Evolutionary conservation across 441 rosid species (phyloP), one percentile per base, ranked within the genome.

Genomic region (Erodium moschatum): DNA sequence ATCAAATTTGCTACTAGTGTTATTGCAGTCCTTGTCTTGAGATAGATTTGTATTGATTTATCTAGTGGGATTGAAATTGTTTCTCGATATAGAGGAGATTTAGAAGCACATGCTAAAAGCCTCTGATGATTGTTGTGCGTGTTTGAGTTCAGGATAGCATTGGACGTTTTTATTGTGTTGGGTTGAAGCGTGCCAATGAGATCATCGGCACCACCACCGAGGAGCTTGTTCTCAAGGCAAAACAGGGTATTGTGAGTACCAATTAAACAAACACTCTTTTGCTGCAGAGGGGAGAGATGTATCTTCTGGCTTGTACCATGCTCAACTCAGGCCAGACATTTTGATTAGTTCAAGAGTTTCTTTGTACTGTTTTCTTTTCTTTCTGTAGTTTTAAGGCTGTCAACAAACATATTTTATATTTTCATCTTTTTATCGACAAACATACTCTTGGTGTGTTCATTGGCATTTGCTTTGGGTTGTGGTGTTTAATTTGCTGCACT

Each of bases 151-250:
- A 89, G 96, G 98, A 93, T 75, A 74, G 87, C 8, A 78, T 83
- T 10, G 96, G 97, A 69, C 83, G 85, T 68, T 91, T 77, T 76
- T 84, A 66, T 72, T 85, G 90, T 72, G 86, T 89, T 42, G 89
- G 90, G 64, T 80, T 91, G 74, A 88, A 83, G 75, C 89, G 88
- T 12, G 92, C 97, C 5, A 93, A 93, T 1, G 54, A 60, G 48
- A 11, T 60, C 64, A 61, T 93, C 19, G 96, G 98, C 46, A 87
- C 85, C 29, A 93, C 97, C 52, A 93, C 96, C 1, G 98, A 93
- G 87, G 98, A 93, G 78, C 82, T 88, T 65, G 93, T 93, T 61
- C 90, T 89, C 2, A 86, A 84, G 86, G 94, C 91, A 64, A 87
- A 77, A 74, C 87, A 82, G 74, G 89, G 83, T 16, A 54, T 54